Evolutionary conservation across 345 rosid genomes (phyloP), one percentile per base, ranked within the genome.

Genomic region (Hevea brasiliensis): DNA sequence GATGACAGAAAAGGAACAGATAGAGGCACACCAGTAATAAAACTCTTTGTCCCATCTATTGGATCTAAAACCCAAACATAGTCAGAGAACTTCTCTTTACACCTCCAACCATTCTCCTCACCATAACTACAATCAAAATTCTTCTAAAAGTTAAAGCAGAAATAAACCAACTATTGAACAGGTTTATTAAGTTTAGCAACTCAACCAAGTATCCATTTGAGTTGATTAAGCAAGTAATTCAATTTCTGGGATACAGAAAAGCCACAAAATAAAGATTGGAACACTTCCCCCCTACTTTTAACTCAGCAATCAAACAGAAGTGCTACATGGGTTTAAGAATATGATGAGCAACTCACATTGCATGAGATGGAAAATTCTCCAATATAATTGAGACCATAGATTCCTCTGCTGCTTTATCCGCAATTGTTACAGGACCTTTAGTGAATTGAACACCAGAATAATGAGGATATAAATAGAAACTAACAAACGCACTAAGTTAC

Each of bases 1-100:
- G 56, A 18, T 37, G 51, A 24, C 17, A 61, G 72, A 61, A 58
- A 70, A 26, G 48, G 2, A 77, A 9, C 0, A 9, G 26, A 70
- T 73, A 40, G 63, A 58, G 70, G 53, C 7, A 61, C 77, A 89
- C 98, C 98, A 42, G 98, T 95, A 51, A 92, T 92, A 81, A 95
- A 95, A 65, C 96, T 92, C 88, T 90, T 95, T 20, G 99, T 95
- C 72, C 98, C 99, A 24, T 95, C 99, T 17, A 91, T 95, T 21
- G 99, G 99, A 81, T 92, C 98, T 74, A 92, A 83, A 82, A 92
- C 93, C 99, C 99, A 95, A 81, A 95, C 97, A 84, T 85, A 92
- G 77, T 92, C 94, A 8, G 98, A 85, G 86, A 76, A 87, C 65
- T 88, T 76, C 73, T 89, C 91, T 73, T 84, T 83, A 84, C 94